Evolutionary conservation across 2,329 filamentous ascomycete genomes (phyloP), one percentile per base, ranked within the genome.

Genomic region (Gaeumannomyces sp.): DNA sequence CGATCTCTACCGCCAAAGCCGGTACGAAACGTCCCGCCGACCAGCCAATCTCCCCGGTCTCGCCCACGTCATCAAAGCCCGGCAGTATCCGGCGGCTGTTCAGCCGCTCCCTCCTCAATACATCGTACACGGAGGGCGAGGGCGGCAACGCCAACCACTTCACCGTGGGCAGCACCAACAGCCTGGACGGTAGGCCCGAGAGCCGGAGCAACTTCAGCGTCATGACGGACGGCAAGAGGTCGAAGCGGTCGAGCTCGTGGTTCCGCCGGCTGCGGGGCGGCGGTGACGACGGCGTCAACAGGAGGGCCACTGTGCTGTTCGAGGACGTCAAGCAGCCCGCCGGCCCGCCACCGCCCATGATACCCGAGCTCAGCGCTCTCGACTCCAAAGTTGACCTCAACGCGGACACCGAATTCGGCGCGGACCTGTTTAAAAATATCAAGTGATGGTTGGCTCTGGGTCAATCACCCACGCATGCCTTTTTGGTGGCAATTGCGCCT

Each of bases 391-490:
- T 81, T 61, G 80, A 81, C 61, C 74, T 78, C 29, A 71, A 73
- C 61, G 78, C 83, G 58, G 77, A 79, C 8, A 78, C 76, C 59
- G 76, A 75, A 64, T 74, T 84, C 38, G 83, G 83, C 62, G 74
- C 76, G 66, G 83, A 86, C 67, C 75, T 87, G 45, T 87, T 87
- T 73, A 85, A 85, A 71, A 79, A 82, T 67, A 86, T 87, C 72
- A 84, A 84, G 71, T 85, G 78, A 76, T 35, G 58, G 57, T 35
- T 8, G 33, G 10, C 33, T 35, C 16, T 11, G 25, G 10, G 16
- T 4, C 27, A 19, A 11, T 19, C 56, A 61, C 19, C 29, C 19
- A 5, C 22, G 35, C 25, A 8, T 56, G 45, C 13, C 7, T 10
- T 28, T 62, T 56, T 50, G 35, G 28, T 53, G 13, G 60, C 35